These are phyloP conservation scores for Garcia nutans DNA, from an alignment of 345 rosid species.

Conservation along the genomic window DNA sequence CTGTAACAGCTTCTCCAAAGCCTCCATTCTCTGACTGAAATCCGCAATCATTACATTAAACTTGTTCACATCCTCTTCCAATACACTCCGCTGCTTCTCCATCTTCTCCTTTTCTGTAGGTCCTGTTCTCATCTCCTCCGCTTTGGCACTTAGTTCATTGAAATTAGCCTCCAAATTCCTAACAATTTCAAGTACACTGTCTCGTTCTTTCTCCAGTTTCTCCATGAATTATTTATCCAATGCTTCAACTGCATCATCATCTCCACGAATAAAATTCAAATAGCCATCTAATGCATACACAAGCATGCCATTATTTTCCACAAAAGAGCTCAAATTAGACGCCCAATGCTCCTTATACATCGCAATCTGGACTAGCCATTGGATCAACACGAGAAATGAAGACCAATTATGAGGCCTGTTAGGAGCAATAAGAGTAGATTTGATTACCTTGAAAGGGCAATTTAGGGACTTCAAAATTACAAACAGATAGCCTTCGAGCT, in stretches of 20 bases:
- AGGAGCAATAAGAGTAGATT: constrained; percentile 76
- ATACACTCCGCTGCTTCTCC: constrained; percentile 53
- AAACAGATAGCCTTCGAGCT: constrained; percentile 74
- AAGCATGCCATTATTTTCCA: constrained; percentile 46
- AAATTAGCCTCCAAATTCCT: too few relatives aligned
- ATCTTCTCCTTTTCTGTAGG: constrained; percentile 55
- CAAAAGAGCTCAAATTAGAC: constrained; percentile 26
- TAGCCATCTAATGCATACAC: too few relatives aligned
- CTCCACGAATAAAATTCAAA: too few relatives aligned
- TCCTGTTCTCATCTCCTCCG: constrained; percentile 47
- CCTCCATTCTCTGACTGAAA: constrained; percentile 39
- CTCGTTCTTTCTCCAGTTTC: too few relatives aligned
- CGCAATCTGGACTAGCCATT: constrained; percentile 78
- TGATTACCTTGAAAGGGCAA: constrained; percentile 70
- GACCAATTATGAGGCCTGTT: constrained; percentile 95
- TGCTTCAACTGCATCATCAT: too few relatives aligned
- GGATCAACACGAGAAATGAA: constrained; percentile 56
- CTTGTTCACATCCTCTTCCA: constrained; percentile 76
- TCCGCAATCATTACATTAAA: constrained; percentile 53
- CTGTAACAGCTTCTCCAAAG: constrained; percentile 48
- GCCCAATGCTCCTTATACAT: constrained; percentile 39
- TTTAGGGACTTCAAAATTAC: too few relatives aligned
- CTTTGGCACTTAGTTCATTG: too few relatives aligned
- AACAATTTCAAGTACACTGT: too few relatives aligned
- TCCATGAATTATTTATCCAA: too few relatives aligned